phyloP scores from a whole-genome alignment of 345 rosid genomes.

The Lumnitzera racemosa region DNA sequence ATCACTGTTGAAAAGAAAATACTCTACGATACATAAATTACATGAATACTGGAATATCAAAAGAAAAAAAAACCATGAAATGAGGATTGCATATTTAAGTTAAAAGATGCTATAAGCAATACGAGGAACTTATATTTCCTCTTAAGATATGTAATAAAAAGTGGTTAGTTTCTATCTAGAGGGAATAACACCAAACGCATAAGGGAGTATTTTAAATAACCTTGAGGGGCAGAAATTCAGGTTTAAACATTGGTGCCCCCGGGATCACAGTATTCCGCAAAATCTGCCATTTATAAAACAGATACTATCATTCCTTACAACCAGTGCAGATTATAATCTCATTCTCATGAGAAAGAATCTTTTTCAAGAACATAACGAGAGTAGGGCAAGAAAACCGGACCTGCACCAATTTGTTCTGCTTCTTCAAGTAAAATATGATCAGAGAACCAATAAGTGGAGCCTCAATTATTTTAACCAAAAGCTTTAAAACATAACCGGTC shows the following conservation, averaged over 20 bases:
- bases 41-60: too few relatives aligned
- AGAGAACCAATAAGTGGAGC: slow-evolving; percentile 56
- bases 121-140: too few relatives aligned
- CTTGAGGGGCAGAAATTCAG: slow-evolving; percentile 82
- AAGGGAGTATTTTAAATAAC: slow-evolving; percentile 21
- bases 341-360: not conserved
- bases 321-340: not conserved
- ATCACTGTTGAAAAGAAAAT: too few relatives aligned
- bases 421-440: slow-evolving; percentile 41
- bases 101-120: too few relatives aligned
- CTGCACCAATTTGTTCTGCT: slow-evolving; percentile 54
- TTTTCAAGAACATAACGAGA: not conserved
- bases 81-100: too few relatives aligned
- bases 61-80: too few relatives aligned
- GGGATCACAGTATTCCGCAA: slow-evolving; percentile 62
- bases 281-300: slow-evolving; percentile 30
- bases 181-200: not conserved
- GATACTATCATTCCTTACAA: not conserved
- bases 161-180: too few relatives aligned
- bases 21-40: too few relatives aligned
- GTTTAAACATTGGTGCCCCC: slow-evolving; percentile 79
- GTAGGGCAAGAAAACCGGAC: slow-evolving; percentile 16
- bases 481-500: slow-evolving; percentile 54
- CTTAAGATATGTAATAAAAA: too few relatives aligned
- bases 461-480: slow-evolving; percentile 53